These are phyloP conservation scores for Torulaspora globosa DNA, from an alignment of 1,139 yeast genomes.

Conservation along the genomic window DNA sequence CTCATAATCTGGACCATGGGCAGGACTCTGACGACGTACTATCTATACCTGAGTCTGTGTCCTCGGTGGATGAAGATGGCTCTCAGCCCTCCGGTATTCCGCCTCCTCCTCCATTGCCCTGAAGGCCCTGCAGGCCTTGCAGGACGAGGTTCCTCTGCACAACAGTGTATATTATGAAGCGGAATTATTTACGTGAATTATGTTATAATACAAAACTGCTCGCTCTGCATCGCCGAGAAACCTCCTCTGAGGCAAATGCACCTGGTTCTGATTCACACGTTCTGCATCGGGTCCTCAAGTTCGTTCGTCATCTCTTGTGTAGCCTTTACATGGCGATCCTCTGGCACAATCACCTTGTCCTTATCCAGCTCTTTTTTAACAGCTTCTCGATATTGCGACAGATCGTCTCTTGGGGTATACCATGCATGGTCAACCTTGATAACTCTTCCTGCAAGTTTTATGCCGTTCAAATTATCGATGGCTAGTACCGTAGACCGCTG, in stretches of 20 bases:
- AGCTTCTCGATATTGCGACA: constrained; percentile 40
- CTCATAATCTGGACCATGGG: constrained; percentile 11
- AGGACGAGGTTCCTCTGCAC: too few relatives aligned
- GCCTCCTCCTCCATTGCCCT: constrained; percentile 36
- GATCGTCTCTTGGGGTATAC: constrained; percentile 52
- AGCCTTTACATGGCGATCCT: constrained; percentile 2
- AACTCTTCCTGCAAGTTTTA: constrained; percentile 52
- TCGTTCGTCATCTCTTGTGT: constrained; percentile 10
- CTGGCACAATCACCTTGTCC: constrained; percentile 18
- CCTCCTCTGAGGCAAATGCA: too few relatives aligned
- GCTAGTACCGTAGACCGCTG: constrained; percentile 79
- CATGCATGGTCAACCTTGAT: constrained; percentile 75
- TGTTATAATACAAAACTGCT: too few relatives aligned
- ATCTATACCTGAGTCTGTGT: constrained; percentile 39
- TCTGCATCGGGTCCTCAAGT: constrained; percentile 21
- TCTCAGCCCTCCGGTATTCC: constrained; percentile 28
- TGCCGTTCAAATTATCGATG: constrained; percentile 82
- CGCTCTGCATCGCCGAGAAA: too few relatives aligned
- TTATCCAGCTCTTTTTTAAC: constrained; percentile 27
- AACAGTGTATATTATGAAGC: neutral
- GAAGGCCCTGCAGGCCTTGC: too few relatives aligned
- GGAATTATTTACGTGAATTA: too few relatives aligned
- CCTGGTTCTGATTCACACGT: too few relatives aligned
- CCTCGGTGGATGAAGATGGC: constrained; percentile 28
- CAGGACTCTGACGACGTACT: constrained; percentile 34